These are phyloP conservation scores for Monosporascus cannonballus DNA, from an alignment of 2,329 filamentous ascomycete species.

Conservation along the genomic window DNA sequence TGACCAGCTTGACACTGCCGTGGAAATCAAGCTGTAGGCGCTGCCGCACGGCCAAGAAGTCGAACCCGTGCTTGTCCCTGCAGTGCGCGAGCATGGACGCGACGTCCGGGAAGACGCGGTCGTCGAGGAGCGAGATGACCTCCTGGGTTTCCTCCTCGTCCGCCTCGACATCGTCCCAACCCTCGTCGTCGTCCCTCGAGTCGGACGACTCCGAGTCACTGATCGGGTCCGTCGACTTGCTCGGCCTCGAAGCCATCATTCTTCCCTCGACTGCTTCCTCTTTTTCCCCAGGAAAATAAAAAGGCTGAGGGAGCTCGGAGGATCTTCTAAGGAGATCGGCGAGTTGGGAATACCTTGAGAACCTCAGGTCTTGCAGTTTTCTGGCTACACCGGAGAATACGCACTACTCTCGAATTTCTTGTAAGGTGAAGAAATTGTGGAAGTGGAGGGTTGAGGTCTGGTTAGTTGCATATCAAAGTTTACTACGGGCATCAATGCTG, in stretches of 20 bases:
- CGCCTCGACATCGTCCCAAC: conserved; percentile 50
- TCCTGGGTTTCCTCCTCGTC: conserved; percentile 52
- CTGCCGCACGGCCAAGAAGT: conserved; percentile 56
- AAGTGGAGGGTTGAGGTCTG: conserved; percentile 7
- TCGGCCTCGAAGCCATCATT: conserved; percentile 8
- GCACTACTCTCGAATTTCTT: conserved; percentile 12
- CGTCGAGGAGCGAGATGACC: conserved; percentile 63
- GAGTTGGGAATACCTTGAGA: too few relatives aligned
- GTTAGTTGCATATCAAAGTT: conserved; percentile 13
- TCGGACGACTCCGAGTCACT: conserved; percentile 32
- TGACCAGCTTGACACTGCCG: conserved; percentile 67
- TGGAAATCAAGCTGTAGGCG: conserved; percentile 62
- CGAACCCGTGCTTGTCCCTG: conserved; percentile 60
- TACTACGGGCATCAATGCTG: neutral
- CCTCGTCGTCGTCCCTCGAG: conserved; percentile 36
- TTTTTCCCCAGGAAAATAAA: neutral
- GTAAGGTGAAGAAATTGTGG: conserved; percentile 16
- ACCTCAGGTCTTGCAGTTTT: too few relatives aligned
- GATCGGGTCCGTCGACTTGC: conserved; percentile 10
- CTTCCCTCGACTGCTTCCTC: neutral
- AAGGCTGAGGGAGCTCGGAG: neutral
- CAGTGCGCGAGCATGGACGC: conserved; percentile 62
- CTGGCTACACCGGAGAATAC: too few relatives aligned
- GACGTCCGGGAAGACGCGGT: conserved; percentile 58
- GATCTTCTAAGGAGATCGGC: too few relatives aligned